Evolutionary conservation across 345 rosid species (phyloP).

Genomic region (Mallotus nudiflorus): DNA sequence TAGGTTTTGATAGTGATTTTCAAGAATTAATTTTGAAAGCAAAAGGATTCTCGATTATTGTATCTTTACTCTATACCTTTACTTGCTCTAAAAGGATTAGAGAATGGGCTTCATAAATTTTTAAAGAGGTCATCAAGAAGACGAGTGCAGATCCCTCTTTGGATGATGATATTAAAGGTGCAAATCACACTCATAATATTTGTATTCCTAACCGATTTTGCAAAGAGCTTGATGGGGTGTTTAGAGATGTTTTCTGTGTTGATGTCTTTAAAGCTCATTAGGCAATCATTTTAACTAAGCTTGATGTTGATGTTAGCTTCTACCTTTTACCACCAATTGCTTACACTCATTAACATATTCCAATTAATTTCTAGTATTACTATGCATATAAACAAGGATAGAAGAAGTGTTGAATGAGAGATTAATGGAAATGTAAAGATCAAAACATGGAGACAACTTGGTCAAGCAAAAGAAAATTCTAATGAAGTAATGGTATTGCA

Average conservation of each 20-base stretch:
- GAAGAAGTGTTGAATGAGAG: conserved; percentile 38
- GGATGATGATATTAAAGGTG: too few species aligned
- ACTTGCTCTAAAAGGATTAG: conserved; percentile 25
- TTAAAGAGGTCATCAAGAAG: conserved; percentile 37
- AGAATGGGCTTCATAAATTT: conserved; percentile 29
- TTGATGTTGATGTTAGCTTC: too few species aligned
- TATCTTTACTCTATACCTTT: conserved; percentile 34
- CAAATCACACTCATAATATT: too few species aligned
- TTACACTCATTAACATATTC: not conserved
- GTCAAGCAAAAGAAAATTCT: not conserved
- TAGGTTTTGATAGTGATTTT: conserved; percentile 49
- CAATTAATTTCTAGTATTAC: too few species aligned
- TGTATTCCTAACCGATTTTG: too few species aligned
- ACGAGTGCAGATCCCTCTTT: conserved; percentile 1
- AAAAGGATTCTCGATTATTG: conserved; percentile 44
- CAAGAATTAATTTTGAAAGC: conserved; percentile 52
- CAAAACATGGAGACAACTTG: conserved; percentile 18
- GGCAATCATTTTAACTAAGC: too few species aligned
- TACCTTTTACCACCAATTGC: conserved; percentile 27
- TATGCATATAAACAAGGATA: conserved; percentile 43
- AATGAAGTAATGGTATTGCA: too few species aligned
- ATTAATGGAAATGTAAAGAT: conserved; percentile 49
- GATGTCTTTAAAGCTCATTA: not conserved
- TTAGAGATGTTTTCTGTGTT: not conserved
- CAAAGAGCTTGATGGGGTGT: conserved; percentile 21